Percentiles rank a stretch among this genome's conserved stretches.
phyloP scores from a whole-genome alignment of 2,329 filamentous ascomycete genomes.

The Macrophomina tecta region DNA sequence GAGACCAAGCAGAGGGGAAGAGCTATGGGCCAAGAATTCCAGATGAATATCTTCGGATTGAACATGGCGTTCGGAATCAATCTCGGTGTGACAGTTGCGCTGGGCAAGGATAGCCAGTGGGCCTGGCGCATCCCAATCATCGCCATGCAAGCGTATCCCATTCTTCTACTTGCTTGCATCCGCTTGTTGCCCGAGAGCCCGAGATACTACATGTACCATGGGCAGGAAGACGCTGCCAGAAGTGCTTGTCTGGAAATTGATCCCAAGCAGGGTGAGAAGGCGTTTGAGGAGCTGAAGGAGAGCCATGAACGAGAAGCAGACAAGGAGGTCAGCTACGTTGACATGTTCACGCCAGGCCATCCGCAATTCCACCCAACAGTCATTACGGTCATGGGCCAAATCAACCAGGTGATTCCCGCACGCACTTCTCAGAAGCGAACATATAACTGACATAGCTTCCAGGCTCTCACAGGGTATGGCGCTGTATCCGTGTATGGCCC shows the following conservation, averaged over 20 bases:
- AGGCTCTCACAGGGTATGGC: slow-evolving; percentile 63
- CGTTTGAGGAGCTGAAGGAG: slow-evolving; percentile 58
- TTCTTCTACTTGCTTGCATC: slow-evolving; percentile 60
- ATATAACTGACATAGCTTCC: slow-evolving; percentile 29
- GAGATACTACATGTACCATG: slow-evolving; percentile 62
- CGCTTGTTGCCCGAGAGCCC: slow-evolving; percentile 63
- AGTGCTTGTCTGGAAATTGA: slow-evolving; percentile 57
- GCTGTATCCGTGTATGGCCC: slow-evolving; percentile 68
- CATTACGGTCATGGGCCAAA: slow-evolving; percentile 67
- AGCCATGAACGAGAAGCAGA: slow-evolving; percentile 58
- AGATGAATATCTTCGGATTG: slow-evolving; percentile 68
- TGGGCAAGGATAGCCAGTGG: slow-evolving; percentile 65
- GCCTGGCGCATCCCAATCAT: slow-evolving; percentile 68
- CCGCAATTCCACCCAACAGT: slow-evolving; percentile 66
- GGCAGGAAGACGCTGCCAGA: slow-evolving; percentile 57
- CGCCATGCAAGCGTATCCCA: slow-evolving; percentile 65
- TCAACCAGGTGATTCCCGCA: slow-evolving; percentile 57
- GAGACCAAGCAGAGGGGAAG: slow-evolving; percentile 63
- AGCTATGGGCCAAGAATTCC: slow-evolving; percentile 67
- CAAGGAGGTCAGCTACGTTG: slow-evolving; percentile 57
- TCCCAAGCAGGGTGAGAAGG: slow-evolving; percentile 56
- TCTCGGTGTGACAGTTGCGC: slow-evolving; percentile 57
- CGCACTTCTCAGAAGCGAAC: not conserved
- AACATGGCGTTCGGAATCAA: slow-evolving; percentile 68
- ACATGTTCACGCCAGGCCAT: slow-evolving; percentile 63